Conservation (phyloP, 352 stramenopile species). For the Hyaloperonospora brassicae region DNA sequence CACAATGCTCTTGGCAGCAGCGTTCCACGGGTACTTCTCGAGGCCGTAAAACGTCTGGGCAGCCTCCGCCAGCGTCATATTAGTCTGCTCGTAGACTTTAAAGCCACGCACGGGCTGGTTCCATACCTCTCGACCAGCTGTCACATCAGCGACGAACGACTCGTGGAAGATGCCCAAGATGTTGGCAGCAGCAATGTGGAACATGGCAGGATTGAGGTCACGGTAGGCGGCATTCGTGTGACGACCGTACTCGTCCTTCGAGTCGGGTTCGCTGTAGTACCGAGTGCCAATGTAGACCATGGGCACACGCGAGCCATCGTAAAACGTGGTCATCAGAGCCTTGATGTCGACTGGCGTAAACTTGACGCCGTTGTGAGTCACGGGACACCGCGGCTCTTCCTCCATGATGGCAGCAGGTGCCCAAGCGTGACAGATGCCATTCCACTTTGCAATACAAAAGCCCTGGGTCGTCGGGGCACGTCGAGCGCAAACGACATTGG, state of each 20-base stretch:
- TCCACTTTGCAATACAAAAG: constrained; percentile 45
- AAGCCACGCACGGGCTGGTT: constrained; percentile 53
- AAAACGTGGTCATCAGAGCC: constrained; percentile 32
- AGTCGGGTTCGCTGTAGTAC: constrained; percentile 21
- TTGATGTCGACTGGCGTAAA: constrained; percentile 50
- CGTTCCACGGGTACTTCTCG: constrained; percentile 47
- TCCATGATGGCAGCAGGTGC: constrained; percentile 34
- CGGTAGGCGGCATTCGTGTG: constrained; percentile 31
- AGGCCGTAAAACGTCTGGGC: constrained; percentile 32
- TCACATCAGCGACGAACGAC: constrained; percentile 38
- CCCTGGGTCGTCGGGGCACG: background rate
- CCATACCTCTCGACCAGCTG: constrained; percentile 33
- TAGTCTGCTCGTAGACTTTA: constrained; percentile 32
- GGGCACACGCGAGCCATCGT: constrained; percentile 24
- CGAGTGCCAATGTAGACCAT: constrained; percentile 38
- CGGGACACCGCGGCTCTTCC: constrained; percentile 32
- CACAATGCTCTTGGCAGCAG: constrained; percentile 29
- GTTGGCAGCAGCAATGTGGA: constrained; percentile 45
- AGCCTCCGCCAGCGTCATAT: constrained; percentile 26
- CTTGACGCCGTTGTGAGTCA: constrained; percentile 37
- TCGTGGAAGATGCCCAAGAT: constrained; percentile 32
- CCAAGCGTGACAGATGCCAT: constrained; percentile 49
- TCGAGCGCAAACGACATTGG: background rate
- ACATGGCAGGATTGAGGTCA: constrained; percentile 43
- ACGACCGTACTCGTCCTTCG: constrained; percentile 37